Conservation (phyloP, 83 land plant species). For the Picea abies region DNA sequence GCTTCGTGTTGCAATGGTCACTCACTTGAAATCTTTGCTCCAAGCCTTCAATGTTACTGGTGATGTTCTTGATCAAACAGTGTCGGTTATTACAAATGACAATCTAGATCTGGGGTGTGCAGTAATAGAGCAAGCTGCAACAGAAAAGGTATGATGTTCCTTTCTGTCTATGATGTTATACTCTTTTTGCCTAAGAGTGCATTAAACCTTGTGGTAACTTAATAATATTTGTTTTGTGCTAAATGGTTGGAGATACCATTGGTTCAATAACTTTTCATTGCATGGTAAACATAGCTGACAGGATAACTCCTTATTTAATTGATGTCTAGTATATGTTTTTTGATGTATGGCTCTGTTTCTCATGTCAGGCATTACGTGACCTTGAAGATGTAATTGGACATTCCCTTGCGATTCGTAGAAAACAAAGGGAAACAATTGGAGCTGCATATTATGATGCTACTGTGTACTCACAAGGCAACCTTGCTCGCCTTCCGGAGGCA, state of each 20-base stretch:
- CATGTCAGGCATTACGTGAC: slow-evolving; percentile 75
- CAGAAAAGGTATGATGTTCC: slow-evolving; percentile 73
- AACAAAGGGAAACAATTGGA: slow-evolving; percentile 72
- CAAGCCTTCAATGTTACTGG: slow-evolving; percentile 48
- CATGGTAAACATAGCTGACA: not conserved
- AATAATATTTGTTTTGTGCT: not conserved
- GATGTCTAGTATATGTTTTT: not conserved
- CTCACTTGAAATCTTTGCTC: slow-evolving; percentile 65
- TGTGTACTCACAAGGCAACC: slow-evolving; percentile 69
- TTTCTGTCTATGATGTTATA: not conserved
- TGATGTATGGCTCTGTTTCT: slow-evolving; percentile 4
- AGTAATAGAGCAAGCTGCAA: slow-evolving; percentile 89
- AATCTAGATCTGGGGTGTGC: slow-evolving; percentile 98
- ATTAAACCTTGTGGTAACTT: not conserved
- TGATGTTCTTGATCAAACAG: slow-evolving; percentile 80
- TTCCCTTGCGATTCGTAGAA: slow-evolving; percentile 60
- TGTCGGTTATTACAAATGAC: slow-evolving; percentile 82
- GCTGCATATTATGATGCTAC: slow-evolving; percentile 63
- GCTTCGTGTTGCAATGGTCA: slow-evolving; percentile 85
- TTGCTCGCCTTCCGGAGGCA: slow-evolving; percentile 84
- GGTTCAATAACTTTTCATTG: not conserved
- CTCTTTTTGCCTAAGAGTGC: not conserved
- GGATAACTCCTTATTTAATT: not conserved
- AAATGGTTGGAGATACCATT: not conserved
- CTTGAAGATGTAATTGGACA: slow-evolving; percentile 85